Evolutionary conservation across 2,329 filamentous ascomycete genomes (phyloP), one percentile per base, ranked within the genome.

Genomic region (Monosporascus sp.): DNA sequence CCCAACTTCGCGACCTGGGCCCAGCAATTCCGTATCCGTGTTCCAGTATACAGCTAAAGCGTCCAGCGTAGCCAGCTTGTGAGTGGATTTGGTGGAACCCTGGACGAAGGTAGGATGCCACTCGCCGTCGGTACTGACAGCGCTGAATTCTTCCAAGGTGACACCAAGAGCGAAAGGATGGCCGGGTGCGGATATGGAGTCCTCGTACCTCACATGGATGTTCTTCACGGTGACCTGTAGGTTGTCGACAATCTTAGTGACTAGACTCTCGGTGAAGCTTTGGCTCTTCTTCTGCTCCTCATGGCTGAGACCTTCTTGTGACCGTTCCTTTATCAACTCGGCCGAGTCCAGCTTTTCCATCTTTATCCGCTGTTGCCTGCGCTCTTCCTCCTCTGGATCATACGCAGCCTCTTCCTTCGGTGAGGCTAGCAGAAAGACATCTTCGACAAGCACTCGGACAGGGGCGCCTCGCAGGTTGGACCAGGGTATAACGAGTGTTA

Each of bases 321-420:
- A 95, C 50, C 89, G 84, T 67, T 97, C 93, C 70, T 96, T 96
- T 59, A 99, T 76, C 59, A 99, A 76, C 73, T 99, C 94, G 1
- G 94, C 94, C 61, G 91, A 96, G 70, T 99, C 94, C 7, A 99
- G 81, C 73, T 97, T 96, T 73, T 99, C 94, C 84, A 99, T 96
- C 77, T 99, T 99, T 66, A 99, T 81, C n/a, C 87, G 82, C 68
- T 97, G 91, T 57, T 84, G 85, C 67, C 94, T 82, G 50, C 85
- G 82, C 61, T 93, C 89, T 71, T 99, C 94, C 66, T 99, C 94
- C 11, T 93, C 89, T 54, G 92, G 85, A 61, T 99, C 86, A 70
- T 96, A 97, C 64, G 92, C 89, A 26, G 91, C 87, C 74, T 99
- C 93, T 71, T 96, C 92, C 71, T 94, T 96, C 2, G 94, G 95